phyloP scores from a whole-genome alignment of 805 yeast species.

The Saccharomycopsis babjevae region DNA sequence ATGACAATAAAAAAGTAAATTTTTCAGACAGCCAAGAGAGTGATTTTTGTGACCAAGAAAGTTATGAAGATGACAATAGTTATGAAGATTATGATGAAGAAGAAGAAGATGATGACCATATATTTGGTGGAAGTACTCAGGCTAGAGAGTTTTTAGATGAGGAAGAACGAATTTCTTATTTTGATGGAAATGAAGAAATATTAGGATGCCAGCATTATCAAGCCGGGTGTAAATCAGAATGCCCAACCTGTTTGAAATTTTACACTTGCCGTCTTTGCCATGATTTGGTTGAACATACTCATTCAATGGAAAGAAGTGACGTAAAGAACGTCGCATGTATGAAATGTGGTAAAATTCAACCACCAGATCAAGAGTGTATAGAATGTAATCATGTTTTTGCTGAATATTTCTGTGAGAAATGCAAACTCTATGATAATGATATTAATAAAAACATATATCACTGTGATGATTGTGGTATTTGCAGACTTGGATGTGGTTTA shows the following conservation, averaged over 20 bases:
- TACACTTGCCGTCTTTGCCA: slow-evolving; percentile 80
- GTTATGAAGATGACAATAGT: slow-evolving; percentile 10
- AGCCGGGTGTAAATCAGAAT: slow-evolving; percentile 74
- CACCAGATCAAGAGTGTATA: slow-evolving; percentile 58
- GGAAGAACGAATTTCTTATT: slow-evolving; percentile 26
- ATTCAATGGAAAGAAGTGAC: slow-evolving; percentile 47
- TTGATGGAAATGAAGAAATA: slow-evolving; percentile 32
- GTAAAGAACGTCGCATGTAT: slow-evolving; percentile 71
- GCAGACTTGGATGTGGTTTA: slow-evolving; percentile 80
- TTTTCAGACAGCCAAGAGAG: slow-evolving; percentile 3
- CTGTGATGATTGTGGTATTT: slow-evolving; percentile 87
- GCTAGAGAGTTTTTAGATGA: not conserved
- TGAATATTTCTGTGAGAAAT: slow-evolving; percentile 63
- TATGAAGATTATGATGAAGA: slow-evolving; percentile 20
- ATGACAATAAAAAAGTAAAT: slow-evolving; percentile 17
- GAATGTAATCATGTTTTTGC: slow-evolving; percentile 62
- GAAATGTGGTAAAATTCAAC: slow-evolving; percentile 68
- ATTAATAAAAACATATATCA: slow-evolving; percentile 76
- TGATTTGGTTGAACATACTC: slow-evolving; percentile 45
- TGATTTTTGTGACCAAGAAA: slow-evolving; percentile 7
- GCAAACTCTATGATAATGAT: slow-evolving; percentile 79
- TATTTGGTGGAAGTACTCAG: not conserved
- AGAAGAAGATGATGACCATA: not conserved
- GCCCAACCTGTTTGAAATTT: slow-evolving; percentile 68
- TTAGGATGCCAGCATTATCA: slow-evolving; percentile 80